A percentile compares a stretch with the other conserved stretches of the same genome.
phyloP scores from a whole-genome alignment of 768 basidiomycete species.

The Agrocybe pediades region DNA sequence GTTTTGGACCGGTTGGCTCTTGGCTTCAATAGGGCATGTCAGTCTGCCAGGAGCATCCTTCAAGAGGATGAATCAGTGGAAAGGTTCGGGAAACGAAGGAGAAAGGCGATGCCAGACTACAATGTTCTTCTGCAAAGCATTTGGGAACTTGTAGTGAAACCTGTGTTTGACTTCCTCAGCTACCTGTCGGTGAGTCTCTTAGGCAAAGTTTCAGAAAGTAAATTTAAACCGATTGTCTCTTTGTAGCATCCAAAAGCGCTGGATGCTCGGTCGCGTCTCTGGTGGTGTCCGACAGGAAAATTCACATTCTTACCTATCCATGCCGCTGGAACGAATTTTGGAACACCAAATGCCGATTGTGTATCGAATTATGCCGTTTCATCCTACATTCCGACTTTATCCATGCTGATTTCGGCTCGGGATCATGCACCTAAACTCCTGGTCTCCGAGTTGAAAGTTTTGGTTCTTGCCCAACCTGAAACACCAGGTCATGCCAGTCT shows the following conservation, averaged over 20 bases:
- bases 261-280: conserved; percentile 4
- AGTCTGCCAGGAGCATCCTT: background rate
- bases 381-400: conserved; percentile 14
- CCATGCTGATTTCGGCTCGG: conserved; percentile 4
- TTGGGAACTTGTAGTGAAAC: conserved; percentile 8
- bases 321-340: conserved; percentile 12
- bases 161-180: conserved; percentile 5
- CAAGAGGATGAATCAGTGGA: background rate
- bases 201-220: background rate
- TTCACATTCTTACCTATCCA: conserved; percentile 15
- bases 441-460: background rate
- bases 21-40: conserved; percentile 7
- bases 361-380: conserved; percentile 13
- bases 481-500: conserved; percentile 5
- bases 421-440: background rate
- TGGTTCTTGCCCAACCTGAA: conserved; percentile 12
- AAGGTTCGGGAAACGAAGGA: background rate
- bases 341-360: background rate
- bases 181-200: conserved; percentile 1
- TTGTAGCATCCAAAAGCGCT: background rate
- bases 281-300: conserved; percentile 19
- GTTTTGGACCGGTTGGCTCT: conserved; percentile 3
- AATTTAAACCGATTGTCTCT: background rate
- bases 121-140: background rate
- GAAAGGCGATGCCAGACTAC: background rate